Base-by-base conservation (phyloP, 495 filamentous ascomycete species). In the Trichocladium uniseriatum region DNA sequence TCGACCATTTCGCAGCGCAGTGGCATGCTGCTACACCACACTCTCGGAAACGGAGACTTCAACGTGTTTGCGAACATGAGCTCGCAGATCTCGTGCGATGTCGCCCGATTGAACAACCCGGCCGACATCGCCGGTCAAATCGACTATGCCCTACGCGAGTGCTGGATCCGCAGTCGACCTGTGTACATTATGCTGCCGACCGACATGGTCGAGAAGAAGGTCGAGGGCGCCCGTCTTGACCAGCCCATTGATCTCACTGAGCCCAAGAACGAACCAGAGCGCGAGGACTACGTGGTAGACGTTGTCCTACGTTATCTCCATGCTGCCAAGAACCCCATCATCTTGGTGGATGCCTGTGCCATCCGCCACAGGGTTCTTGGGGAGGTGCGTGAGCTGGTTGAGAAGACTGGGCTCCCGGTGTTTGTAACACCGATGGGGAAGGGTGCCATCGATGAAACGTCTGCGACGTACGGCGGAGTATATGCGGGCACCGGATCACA, bases 361-460 rank as follows among this genome's bases (percentile, higher is more conserved):
- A 82, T 90, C 59, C 82, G 89, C 18, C 87, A 95, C 60, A 73
- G 78, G 11, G 82, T 82, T 11, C 66, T 92, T 6, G 70, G 80
- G 0, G 91, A 95, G 61, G 80, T 87, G 10, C 81, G 83, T 44
- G 79, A 82, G 27, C 69, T 97, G n/a, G 69, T 95, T 31, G 74
- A 83, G 38, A 86, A 80, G 58, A 86, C 87, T 1, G 71, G 79
- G 8, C 66, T 95, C 9, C 90, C 89, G 7, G 84, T 83, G 0
- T 95, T 92, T 64, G 87, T 92, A 16, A 80, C 88, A 0, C 90
- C 90, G 2, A 94, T 94, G 88, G 89, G 91, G 50, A 95, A 95
- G 66, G 81, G 90, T 36, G 87, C 84, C 7, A 79, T 95, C 42
- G 75, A 95, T 51, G 89, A 97, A 61, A 79, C 77, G 1, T 71